Evolutionary conservation across 2,329 filamentous ascomycete species (phyloP).

Genomic region (Berkeleyomyces basicola): DNA sequence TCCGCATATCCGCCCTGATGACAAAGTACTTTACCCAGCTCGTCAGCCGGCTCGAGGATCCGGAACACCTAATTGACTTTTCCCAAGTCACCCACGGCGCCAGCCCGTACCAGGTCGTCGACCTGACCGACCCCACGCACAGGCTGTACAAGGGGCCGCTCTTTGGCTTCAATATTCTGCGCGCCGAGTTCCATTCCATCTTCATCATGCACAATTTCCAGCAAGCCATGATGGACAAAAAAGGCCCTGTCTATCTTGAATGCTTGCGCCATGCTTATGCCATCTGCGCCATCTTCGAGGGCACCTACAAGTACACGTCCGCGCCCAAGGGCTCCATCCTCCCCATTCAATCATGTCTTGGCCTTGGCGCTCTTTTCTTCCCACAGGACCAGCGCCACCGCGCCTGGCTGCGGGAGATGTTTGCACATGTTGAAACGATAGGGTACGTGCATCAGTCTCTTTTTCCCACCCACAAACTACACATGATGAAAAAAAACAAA

Average conservation of each 20-base stretch:
- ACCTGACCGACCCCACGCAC: conserved; percentile 59
- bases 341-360: conserved; percentile 57
- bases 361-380: conserved; percentile 64
- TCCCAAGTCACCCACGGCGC: conserved; percentile 27
- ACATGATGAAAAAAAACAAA: too few relatives aligned
- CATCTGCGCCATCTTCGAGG: conserved; percentile 65
- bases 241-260: conserved; percentile 34
- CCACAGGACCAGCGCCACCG: conserved; percentile 55
- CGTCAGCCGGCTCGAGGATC: conserved; percentile 32
- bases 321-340: conserved; percentile 55
- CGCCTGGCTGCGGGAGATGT: conserved; percentile 65
- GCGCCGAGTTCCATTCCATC: conserved; percentile 63
- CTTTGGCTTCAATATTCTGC: conserved; percentile 58
- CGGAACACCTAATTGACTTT: conserved; percentile 44
- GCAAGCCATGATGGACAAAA: conserved; percentile 38
- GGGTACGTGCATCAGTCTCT: conserved; percentile 43
- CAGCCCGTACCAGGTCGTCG: conserved; percentile 24
- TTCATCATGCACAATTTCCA: conserved; percentile 70
- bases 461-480: too few relatives aligned
- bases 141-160: conserved; percentile 53
- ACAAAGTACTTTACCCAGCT: conserved; percentile 40
- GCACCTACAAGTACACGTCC: conserved; percentile 54
- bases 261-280: conserved; percentile 46
- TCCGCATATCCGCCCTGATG: conserved; percentile 33
- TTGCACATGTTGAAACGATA: conserved; percentile 59